These are phyloP conservation scores for Podospora appendiculata DNA, from an alignment of 495 filamentous ascomycete species.

Conservation along the genomic window DNA sequence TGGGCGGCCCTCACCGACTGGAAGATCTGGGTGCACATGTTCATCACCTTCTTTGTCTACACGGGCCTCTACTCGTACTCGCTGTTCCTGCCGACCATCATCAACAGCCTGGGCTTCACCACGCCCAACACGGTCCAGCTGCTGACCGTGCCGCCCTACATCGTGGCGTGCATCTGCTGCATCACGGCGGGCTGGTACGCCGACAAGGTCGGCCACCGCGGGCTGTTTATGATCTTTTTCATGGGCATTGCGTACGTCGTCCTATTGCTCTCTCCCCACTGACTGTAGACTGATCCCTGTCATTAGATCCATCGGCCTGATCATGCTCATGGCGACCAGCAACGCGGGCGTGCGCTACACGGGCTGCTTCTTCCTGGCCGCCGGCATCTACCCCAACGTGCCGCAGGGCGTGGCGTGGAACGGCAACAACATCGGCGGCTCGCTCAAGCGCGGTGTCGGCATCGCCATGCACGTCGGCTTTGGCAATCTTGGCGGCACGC, in stretches of 20 bases:
- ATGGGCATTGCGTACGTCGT: conserved; percentile 29
- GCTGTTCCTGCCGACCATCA: conserved; percentile 60
- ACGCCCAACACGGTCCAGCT: conserved; percentile 46
- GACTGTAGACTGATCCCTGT: not conserved
- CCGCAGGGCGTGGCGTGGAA: conserved; percentile 74
- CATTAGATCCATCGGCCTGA: conserved; percentile 50
- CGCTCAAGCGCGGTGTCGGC: conserved; percentile 69
- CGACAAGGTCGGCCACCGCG: conserved; percentile 42
- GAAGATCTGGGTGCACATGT: conserved; percentile 61
- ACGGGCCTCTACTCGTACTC: conserved; percentile 60
- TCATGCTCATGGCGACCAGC: conserved; percentile 50
- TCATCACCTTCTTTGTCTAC: conserved; percentile 42
- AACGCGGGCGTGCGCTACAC: conserved; percentile 57
- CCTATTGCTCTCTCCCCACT: not conserved
- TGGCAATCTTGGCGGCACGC: conserved; percentile 64
- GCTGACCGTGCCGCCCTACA: conserved; percentile 52
- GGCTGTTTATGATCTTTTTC: conserved; percentile 51
- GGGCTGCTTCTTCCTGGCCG: conserved; percentile 59
- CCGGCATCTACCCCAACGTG: conserved; percentile 67
- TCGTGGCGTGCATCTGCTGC: conserved; percentile 45
- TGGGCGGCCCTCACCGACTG: conserved; percentile 67
- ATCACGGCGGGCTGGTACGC: conserved; percentile 45
- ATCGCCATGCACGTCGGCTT: conserved; percentile 81
- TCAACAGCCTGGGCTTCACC: conserved; percentile 48
- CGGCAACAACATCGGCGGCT: conserved; percentile 73